Evolutionary conservation across 208 protist species (phyloP).

Genomic region (Crithidia sp.): DNA sequence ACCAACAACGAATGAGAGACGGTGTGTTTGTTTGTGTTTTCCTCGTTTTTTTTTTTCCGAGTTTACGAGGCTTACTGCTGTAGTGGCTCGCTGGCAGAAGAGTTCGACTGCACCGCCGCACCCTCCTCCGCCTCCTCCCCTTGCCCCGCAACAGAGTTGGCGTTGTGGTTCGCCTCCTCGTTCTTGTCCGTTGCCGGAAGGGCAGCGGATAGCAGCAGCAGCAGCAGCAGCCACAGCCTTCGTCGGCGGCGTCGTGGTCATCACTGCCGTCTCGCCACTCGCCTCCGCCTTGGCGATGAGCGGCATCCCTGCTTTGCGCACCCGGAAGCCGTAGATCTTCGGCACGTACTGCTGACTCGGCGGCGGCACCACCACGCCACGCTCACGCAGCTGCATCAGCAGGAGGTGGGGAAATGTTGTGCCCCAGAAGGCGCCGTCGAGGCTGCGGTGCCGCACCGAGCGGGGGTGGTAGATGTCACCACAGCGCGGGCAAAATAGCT

Average conservation of each 20-base stretch:
- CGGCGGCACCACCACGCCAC: conserved; percentile 44
- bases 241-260: background rate
- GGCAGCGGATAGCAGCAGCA: background rate
- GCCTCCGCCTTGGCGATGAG: conserved; percentile 12
- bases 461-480: conserved; percentile 97
- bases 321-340: conserved; percentile 97
- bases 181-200: background rate
- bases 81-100: background rate
- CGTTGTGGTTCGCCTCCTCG: conserved; percentile 4
- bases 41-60: conserved; percentile 20
- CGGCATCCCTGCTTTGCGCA: conserved; percentile 68
- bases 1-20: background rate
- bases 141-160: background rate
- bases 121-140: background rate
- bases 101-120: conserved; percentile 9
- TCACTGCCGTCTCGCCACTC: background rate
- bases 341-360: conserved; percentile 94
- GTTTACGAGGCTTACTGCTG: conserved; percentile 1
- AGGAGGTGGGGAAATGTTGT: conserved; percentile 97
- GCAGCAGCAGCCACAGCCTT: background rate
- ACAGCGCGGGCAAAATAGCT: conserved; percentile 98
- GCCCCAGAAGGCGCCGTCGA: conserved; percentile 98
- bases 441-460: conserved; percentile 91
- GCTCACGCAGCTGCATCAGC: conserved; percentile 81
- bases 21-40: background rate